Conservation (phyloP, 208 protist genomes). For the Angomonas ambiguus region DNA sequence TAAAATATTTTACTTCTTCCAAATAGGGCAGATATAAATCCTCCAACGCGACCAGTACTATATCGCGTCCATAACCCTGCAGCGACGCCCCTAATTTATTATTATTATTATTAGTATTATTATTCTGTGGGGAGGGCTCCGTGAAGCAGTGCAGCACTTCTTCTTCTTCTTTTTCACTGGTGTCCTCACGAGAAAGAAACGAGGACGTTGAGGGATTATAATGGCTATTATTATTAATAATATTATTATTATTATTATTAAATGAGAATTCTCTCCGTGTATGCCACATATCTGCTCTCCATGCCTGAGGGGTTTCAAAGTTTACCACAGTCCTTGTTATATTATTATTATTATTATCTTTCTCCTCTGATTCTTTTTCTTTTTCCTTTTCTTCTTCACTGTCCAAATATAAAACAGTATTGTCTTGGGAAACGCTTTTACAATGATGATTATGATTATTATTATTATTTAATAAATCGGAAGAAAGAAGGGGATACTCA, state of each 20-base stretch:
- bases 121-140: too few species aligned
- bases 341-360: slow-evolving; percentile 4
- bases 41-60: slow-evolving; percentile 39
- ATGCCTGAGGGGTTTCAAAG: background rate
- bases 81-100: slow-evolving; percentile 13
- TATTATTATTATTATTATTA: background rate
- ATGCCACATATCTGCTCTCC: background rate
- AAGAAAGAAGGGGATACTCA: too few species aligned
- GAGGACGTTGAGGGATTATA: background rate
- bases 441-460: background rate
- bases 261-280: background rate
- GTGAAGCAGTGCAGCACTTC: too few species aligned
- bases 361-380: background rate
- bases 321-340: background rate
- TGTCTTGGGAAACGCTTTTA: background rate
- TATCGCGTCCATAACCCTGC: slow-evolving; percentile 32
- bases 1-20: slow-evolving; percentile 26
- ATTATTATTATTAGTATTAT: slow-evolving; percentile 2
- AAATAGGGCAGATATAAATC: slow-evolving; percentile 47
- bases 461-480: background rate
- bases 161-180: too few species aligned
- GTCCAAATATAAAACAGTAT: background rate
- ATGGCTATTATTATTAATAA: background rate
- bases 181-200: too few species aligned
- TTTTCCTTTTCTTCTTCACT: background rate